These are phyloP conservation scores for Ceratobasidium sp. DNA, from an alignment of 1,284 basidiomycete species.

Conservation along the genomic window DNA sequence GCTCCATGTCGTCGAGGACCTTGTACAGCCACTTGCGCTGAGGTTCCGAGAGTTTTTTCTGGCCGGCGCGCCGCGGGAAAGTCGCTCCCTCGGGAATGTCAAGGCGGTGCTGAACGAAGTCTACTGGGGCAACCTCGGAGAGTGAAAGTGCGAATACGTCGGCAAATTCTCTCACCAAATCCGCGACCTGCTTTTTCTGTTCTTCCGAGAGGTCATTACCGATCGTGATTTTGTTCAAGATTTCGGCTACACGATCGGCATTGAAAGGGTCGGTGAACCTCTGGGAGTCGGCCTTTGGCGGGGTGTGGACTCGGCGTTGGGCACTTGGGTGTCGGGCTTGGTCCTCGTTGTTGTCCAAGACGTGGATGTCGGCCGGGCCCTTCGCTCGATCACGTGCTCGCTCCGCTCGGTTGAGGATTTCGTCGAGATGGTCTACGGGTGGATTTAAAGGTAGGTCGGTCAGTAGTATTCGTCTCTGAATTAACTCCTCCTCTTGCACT, in stretches of 20 bases:
- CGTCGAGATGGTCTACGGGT: not conserved
- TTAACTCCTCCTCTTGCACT: not conserved
- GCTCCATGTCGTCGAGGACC: conserved; percentile 49
- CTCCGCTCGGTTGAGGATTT: not conserved
- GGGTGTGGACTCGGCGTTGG: not conserved
- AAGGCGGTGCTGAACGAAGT: conserved; percentile 47
- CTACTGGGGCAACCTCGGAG: conserved; percentile 47
- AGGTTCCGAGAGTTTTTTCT: conserved; percentile 46
- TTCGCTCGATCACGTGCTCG: not conserved
- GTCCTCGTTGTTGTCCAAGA: not conserved
- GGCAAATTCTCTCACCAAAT: conserved; percentile 47
- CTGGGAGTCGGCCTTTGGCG: no score
- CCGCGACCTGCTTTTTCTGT: conserved; percentile 39
- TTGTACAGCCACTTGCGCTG: conserved; percentile 42
- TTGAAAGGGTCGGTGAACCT: conserved; percentile 22
- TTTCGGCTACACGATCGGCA: conserved; percentile 37
- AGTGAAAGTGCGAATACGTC: conserved; percentile 49
- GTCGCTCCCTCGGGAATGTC: conserved; percentile 34
- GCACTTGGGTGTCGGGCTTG: not conserved
- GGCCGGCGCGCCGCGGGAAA: conserved; percentile 42
- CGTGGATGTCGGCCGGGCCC: not conserved
- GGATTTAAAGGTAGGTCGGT: not conserved
- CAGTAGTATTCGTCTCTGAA: not conserved
- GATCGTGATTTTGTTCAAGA: conserved; percentile 46
- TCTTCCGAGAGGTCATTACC: conserved; percentile 45